Evolutionary conservation across 768 basidiomycete genomes (phyloP), one percentile per base, ranked within the genome.

Genomic region (Nidula microcarpa): DNA sequence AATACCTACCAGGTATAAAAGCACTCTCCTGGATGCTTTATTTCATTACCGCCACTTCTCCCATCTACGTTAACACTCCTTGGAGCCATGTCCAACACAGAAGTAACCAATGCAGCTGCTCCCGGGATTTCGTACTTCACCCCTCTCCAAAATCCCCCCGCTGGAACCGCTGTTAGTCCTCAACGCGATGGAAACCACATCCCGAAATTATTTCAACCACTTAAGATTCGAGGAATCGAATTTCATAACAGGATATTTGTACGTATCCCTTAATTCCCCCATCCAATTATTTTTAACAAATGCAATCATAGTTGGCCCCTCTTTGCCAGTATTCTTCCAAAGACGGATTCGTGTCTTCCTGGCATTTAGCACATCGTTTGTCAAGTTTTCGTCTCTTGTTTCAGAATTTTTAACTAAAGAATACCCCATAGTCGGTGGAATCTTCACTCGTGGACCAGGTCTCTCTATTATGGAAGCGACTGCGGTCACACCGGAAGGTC

Each of bases 291-390:
- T 11, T 16, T 41, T 16, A 41, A 13, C 39, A 16, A 41, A 41
- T 13, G 16, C 39, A 16, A 41, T 41, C 39, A 30, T 30, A 30
- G 23, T 30, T 30, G 85, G 71, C 87, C 9, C 88, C 87, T 1
- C 91, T 92, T 89, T 92, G 91, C 65, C 85, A 87, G 67, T 94
- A 93, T 69, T 86, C 84, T 53, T 75, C 84, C 7, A 79, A 87
- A 44, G 70, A 85, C 49, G 91, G 91, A 0, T 82, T 87, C 60
- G 82, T 84, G 3, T 90, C 90, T 1, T 86, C 91, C 56, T 92
- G 86, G 84, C 92, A 94, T 65, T 67, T 92, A 4, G 87, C 90
- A 14, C 89, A 93, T 62, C 75, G 39, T 41, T 13, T 13, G 39
- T 41, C 16, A 41, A 30, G 23, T 30, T 30, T 30, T 30, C 16